Conservation (phyloP, 108 stramenopile genomes). For the Conticribra weissflogii region DNA sequence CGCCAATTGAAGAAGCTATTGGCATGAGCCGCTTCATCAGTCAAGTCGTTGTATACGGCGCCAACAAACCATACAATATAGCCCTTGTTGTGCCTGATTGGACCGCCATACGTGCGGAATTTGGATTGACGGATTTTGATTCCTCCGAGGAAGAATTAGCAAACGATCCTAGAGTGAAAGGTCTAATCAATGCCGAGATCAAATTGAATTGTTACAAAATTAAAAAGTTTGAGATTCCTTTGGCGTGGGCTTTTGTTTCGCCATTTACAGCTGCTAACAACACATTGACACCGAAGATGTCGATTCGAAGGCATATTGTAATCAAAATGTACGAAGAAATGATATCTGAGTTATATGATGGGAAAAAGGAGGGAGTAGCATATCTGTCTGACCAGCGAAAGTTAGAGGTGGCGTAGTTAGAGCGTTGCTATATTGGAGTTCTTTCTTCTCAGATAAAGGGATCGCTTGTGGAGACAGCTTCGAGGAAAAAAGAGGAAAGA, state of each 20-base stretch:
- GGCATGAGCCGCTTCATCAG: conserved; percentile 83
- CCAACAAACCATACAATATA: conserved; percentile 89
- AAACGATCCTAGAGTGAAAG: conserved; percentile 67
- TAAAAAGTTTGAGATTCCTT: conserved; percentile 84
- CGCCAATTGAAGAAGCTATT: conserved; percentile 92
- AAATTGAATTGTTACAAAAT: conserved; percentile 53
- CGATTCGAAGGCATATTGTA: conserved; percentile 88
- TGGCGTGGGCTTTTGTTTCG: conserved; percentile 70
- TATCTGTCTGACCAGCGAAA: conserved; percentile 7
- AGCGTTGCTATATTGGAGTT: no score
- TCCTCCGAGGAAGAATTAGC: conserved; percentile 73
- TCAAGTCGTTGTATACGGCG: conserved; percentile 91
- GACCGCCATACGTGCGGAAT: conserved; percentile 66
- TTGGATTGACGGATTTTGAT: conserved; percentile 44
- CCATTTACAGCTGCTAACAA: conserved; percentile 90
- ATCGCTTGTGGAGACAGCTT: no score
- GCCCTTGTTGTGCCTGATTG: conserved; percentile 92
- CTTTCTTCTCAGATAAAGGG: no score
- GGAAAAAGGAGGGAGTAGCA: conserved; percentile 26
- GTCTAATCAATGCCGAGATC: conserved; percentile 78
- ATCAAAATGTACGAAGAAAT: conserved; percentile 79
- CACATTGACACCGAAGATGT: conserved; percentile 96
- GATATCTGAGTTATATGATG: conserved; percentile 72
- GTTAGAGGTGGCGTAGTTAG: conserved; percentile 17
- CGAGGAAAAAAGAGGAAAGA: no score